Base-by-base conservation (phyloP, 176 grass and related monocot genomes). In the Tillandsia leiboldiana region DNA sequence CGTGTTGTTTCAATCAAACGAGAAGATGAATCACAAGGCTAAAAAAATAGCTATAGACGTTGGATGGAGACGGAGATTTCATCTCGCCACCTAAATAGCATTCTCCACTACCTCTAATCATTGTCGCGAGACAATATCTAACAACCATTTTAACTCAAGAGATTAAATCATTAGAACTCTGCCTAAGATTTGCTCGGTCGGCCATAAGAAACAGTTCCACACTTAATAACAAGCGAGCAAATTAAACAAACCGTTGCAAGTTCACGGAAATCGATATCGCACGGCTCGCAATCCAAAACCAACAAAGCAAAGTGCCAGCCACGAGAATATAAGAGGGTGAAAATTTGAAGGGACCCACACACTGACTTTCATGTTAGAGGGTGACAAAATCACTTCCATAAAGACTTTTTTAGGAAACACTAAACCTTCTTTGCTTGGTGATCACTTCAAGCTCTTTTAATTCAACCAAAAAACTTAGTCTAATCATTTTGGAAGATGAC, bases 181-280 rank as follows among this genome's bases (percentile, higher is more conserved):
- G 50, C n/a, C 5, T 12, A 3, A 10, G 20, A 51, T 52, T 70
- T 70, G 20, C 9, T 20, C 20, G 10, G 49, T 70, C 68, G 22
- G 68, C 68, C 68, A 53, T 70, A 52, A 27, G 22, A 53, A 14
- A 70, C 68, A 70, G 48, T 26, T 17, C 53, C 3, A 28, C 53
- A 23, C 29, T 9, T n/a, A 48, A 33, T 26, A 70, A 26, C 0
- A 12, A 53, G 26, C 29, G 28, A 12, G 14, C 64, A 26, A 42
- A 42, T 2, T 28, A 26, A 42, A 42, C n/a, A 42, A 29, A 47
- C 68, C 18, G 18, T 29, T 70, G 11, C 28, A 42, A 27, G 26
- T 13, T 3, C 11, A 24, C 64, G 7, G 56, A 18, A 61, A 61
- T 61, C 56, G 10, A 22, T 6, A 10, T 22, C 56, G 8, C 10